Base-by-base conservation (phyloP, 2,329 filamentous ascomycete genomes). In the Xylaria hypoxylon region DNA sequence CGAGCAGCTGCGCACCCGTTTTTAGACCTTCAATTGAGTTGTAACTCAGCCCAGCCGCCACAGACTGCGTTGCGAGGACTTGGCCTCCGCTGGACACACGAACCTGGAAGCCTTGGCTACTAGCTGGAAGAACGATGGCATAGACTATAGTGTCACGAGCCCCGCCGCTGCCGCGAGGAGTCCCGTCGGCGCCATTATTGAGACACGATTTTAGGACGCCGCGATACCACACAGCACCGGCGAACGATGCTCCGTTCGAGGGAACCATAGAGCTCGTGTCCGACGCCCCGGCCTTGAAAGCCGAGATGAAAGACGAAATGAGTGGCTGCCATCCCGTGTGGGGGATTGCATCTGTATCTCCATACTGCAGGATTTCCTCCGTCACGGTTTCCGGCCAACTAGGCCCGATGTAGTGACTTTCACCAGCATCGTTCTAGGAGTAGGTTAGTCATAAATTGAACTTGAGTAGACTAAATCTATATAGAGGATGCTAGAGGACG, bases 381-480 rank as follows among this genome's bases (percentile, higher is more conserved):
- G 68, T 72, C 2, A 75, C 66, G 31, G 72, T 74, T 59, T 80
- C 77, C 6, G 72, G 62, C 74, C 76, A 78, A 38, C 75, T 71
- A 17, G 73, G 72, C 31, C 78, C 78, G 44, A 80, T 75, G 69
- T 80, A 80, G 68, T 80, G 79, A 63, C 73, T 75, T 61, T 79
- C 78, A 17, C 76, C 75, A 1, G 75, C 78, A 59, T 79, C 77
- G 61, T 80, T 79, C 76, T 69, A 38, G 26, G 17, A 8, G 44
- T 22, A 28, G 15, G 42, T 74, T 40, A 65, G 57, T 33, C 24
- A 47, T 19, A 47, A 17, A 45, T 52, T n/a, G 51, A 51, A 28
- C 22, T 17, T 42, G 11, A 6, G 35, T 40, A 28, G 26, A 57
- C 44, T 28, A 22, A 19, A 38, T n/a, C 35, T 7, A n/a, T 19